Base-by-base conservation (phyloP, 1,284 basidiomycete species). In the Meira miltonrushii region DNA sequence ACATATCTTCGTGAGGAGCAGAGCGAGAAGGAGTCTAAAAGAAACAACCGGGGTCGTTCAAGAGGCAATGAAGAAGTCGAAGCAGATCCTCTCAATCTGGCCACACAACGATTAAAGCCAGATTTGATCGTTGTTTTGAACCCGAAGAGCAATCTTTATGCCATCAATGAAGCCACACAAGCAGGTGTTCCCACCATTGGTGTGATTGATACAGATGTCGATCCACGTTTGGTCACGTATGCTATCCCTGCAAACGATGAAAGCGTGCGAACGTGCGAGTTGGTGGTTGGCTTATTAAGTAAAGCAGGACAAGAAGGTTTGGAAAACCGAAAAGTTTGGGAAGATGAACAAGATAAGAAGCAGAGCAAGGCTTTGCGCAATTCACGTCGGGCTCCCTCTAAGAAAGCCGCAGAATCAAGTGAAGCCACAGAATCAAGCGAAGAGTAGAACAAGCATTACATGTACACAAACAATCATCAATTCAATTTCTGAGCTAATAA, bases 181-280 rank as follows among this genome's bases (percentile, higher is more conserved):
- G 70, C 74, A 58, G 73, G 79, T 61, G 74, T 81, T 39, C 80
- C 80, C 40, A 81, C 80, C n/a, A 81, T 81, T 61, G 80, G 72
- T 28, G 87, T 98, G 65, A 85, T 93, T 61, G 95, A 99, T 80
- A 90, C 92, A 28, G 92, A 99, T 78, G 89, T 88, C 41, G 95
- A 99, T 80, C 95, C 95, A 5, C 86, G 95, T 17, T 83, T 92
- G 39, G 93, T 98, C 61, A 97, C 96, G 83, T 98, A 97, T 80
- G 88, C 95, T 39, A 96, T 99, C 72, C 94, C 93, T 0, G 93
- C 91, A 40, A 99, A 98, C 79, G 94, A 97, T 81, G 94, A 97
- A 80, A 90, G 87, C 75, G 84, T 88, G 9, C 85, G 92, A 55
- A 89, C 91, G 17, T 88, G 90, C 47, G 93, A 97, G 75, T 82